A percentile compares a stretch with the other conserved stretches of the same genome.
These are phyloP conservation scores for Wickerhamiella domercqiae DNA, from an alignment of 805 yeast species.

Conservation along the genomic window DNA sequence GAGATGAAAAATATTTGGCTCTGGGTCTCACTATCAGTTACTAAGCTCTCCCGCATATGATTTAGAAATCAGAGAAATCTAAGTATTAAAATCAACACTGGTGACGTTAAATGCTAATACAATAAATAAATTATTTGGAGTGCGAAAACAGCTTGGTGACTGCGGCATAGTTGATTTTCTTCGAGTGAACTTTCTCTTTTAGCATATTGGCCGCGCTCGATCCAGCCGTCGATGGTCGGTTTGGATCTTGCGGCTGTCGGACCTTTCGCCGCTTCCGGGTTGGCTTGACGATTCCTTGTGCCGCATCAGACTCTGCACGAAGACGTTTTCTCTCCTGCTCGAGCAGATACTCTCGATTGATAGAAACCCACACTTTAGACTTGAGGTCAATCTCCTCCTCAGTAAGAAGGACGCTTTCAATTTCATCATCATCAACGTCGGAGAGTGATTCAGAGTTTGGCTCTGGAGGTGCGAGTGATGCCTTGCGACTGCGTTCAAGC, in stretches of 20 bases:
- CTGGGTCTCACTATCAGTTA: too few species aligned
- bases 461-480: slow-evolving; percentile 13
- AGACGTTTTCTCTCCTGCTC: slow-evolving; percentile 76
- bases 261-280: slow-evolving; percentile 27
- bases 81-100: too few species aligned
- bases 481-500: neutral
- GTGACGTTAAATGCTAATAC: too few species aligned
- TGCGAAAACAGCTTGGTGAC: slow-evolving; percentile 32
- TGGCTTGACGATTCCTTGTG: slow-evolving; percentile 57
- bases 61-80: too few species aligned
- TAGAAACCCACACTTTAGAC: slow-evolving; percentile 77
- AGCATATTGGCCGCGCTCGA: slow-evolving; percentile 69
- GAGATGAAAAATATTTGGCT: slow-evolving; percentile 1
- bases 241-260: slow-evolving; percentile 18
- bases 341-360: slow-evolving; percentile 70
- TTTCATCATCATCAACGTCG: slow-evolving; percentile 76
- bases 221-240: slow-evolving; percentile 43
- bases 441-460: slow-evolving; percentile 50
- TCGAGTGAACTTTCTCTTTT: slow-evolving; percentile 60
- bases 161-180: slow-evolving; percentile 80
- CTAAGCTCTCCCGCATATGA: too few species aligned
- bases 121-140: slow-evolving; percentile 4
- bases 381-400: slow-evolving; percentile 59
- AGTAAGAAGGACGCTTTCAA: slow-evolving; percentile 42
- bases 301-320: slow-evolving; percentile 71